Conservation (phyloP, 2,329 filamentous ascomycete genomes). For the Clonostachys solani region DNA sequence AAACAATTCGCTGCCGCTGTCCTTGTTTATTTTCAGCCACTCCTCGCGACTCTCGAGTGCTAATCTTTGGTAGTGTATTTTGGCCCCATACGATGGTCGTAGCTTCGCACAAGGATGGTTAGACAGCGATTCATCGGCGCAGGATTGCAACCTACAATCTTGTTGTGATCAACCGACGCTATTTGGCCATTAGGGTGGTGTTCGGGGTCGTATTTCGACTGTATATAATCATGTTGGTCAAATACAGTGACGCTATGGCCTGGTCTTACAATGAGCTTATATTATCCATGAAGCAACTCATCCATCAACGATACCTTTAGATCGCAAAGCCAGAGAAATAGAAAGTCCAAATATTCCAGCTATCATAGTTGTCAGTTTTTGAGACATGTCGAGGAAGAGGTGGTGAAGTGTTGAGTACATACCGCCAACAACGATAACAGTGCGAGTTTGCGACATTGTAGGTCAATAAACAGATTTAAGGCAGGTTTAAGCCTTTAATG, state of each 20-base stretch:
- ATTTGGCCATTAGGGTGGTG: constrained; percentile 8
- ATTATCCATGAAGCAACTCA: not conserved
- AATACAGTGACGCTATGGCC: constrained; percentile 10
- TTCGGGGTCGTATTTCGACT: constrained; percentile 11
- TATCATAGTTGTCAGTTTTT: not conserved
- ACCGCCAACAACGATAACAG: not conserved
- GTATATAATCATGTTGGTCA: constrained; percentile 11
- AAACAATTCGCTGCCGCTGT: constrained; percentile 7
- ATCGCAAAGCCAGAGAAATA: not conserved
- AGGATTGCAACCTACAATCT: constrained; percentile 10
- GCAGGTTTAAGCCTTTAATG: not conserved
- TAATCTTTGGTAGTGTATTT: constrained; percentile 15
- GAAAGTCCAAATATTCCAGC: not conserved
- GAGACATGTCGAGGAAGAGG: not conserved
- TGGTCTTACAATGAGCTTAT: not conserved
- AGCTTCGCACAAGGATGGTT: constrained; percentile 6
- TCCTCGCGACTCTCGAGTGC: constrained; percentile 13
- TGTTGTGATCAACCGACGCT: constrained; percentile 17
- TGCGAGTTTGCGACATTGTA: not conserved
- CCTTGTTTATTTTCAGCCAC: constrained; percentile 12
- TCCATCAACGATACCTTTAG: not conserved
- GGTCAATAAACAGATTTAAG: no score
- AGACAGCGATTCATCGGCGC: not conserved
- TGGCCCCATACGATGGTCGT: constrained; percentile 14
- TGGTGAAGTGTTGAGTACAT: not conserved